phyloP scores from a whole-genome alignment of 805 yeast species.

The Candida argentea region DNA sequence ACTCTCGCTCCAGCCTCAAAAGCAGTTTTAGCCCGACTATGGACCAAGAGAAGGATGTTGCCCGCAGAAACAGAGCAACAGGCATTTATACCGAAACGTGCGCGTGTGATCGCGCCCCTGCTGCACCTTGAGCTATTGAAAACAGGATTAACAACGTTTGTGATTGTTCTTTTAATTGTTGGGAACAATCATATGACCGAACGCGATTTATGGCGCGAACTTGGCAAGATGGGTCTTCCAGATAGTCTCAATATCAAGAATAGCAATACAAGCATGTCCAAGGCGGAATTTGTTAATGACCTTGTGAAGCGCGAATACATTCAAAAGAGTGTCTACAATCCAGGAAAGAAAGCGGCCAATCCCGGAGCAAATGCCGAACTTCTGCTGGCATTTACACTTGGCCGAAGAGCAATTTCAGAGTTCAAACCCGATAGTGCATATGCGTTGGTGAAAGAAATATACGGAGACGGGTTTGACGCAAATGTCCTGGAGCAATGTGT shows the following conservation, averaged over 20 bases:
- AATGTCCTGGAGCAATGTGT: conserved; percentile 9
- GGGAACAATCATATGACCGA: conserved; percentile 23
- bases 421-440: conserved; percentile 20
- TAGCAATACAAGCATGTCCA: conserved; percentile 7
- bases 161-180: conserved; percentile 20
- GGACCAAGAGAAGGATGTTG: conserved; percentile 6
- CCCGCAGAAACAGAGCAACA: background rate
- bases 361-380: conserved; percentile 7
- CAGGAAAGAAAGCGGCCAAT: conserved; percentile 4
- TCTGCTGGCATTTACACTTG: conserved; percentile 17
- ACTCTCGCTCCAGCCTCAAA: conserved; percentile 11
- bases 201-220: conserved; percentile 10
- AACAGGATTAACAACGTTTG: conserved; percentile 20
- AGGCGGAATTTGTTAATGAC: conserved; percentile 15
- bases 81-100: conserved; percentile 13
- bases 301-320: conserved; percentile 22
- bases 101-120: conserved; percentile 9
- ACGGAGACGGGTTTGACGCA: conserved; percentile 14
- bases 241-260: conserved; percentile 5
- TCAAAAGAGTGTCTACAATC: conserved; percentile 4
- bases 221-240: conserved; percentile 13
- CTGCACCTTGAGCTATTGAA: conserved; percentile 19
- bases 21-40: conserved; percentile 16
- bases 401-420: conserved; percentile 23
- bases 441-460: conserved; percentile 14